phyloP scores from a whole-genome alignment of 202 grass and related monocot genomes.

The Schoenoplectus tabernaemontani region DNA sequence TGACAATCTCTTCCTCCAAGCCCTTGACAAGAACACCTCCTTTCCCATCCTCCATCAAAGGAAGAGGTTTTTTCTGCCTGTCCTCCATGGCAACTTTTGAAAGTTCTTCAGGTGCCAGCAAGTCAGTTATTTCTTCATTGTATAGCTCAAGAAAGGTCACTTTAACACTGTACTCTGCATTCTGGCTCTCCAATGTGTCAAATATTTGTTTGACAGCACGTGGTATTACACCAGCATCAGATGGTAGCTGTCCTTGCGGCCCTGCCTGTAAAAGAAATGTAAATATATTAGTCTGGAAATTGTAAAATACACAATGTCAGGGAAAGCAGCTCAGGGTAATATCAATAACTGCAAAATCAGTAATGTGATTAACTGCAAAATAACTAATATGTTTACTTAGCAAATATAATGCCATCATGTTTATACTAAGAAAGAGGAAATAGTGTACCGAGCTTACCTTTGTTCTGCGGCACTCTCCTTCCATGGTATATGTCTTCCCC shows the following conservation, averaged over 20 bases:
- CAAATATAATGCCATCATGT: constrained; percentile 7
- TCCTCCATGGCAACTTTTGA: constrained; percentile 71
- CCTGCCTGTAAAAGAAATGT: constrained; percentile 24
- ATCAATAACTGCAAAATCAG: not conserved
- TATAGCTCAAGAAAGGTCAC: constrained; percentile 95
- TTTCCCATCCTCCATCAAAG: constrained; percentile 99
- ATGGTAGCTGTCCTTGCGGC: constrained; percentile 54
- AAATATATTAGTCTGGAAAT: not conserved
- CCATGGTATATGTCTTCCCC: constrained; percentile 96
- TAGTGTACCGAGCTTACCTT: constrained; percentile 47
- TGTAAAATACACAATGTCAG: not conserved
- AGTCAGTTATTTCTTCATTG: constrained; percentile 96
- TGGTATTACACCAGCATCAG: constrained; percentile 85
- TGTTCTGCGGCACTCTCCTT: constrained; percentile 77
- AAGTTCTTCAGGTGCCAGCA: constrained; percentile 88
- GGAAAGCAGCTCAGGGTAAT: not conserved
- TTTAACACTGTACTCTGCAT: constrained; percentile 97
- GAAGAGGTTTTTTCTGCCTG: constrained; percentile 67
- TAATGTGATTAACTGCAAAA: too few species aligned
- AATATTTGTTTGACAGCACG: constrained; percentile 95
- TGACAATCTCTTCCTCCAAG: constrained; percentile 94
- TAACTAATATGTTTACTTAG: not conserved
- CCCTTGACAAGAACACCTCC: constrained; percentile 95
- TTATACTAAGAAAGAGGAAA: constrained; percentile 1
- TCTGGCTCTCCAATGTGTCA: constrained; percentile 81